These are phyloP conservation scores for Colletotrichum coccodes DNA, from an alignment of 2,329 filamentous ascomycete species.

Conservation along the genomic window DNA sequence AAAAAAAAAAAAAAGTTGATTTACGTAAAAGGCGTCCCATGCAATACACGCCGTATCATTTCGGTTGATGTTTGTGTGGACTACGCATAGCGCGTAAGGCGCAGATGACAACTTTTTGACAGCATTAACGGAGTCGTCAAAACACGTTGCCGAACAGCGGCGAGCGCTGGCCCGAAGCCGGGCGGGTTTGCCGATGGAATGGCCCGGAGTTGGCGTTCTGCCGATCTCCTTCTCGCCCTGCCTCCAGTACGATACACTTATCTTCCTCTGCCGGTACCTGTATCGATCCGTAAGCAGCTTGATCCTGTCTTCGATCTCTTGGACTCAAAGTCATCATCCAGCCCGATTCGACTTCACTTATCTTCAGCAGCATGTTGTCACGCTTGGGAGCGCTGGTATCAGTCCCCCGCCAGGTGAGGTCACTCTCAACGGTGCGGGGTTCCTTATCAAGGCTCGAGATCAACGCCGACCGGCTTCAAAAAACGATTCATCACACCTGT, in stretches of 20 bases:
- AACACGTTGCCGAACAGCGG: neutral
- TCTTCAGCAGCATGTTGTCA: neutral
- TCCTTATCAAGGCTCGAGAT: slow-evolving; percentile 37
- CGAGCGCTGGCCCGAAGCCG: neutral
- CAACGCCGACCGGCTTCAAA: slow-evolving; percentile 40
- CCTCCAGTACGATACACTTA: neutral
- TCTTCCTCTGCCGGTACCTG: too few species aligned
- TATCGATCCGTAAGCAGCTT: neutral
- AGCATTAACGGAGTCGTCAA: neutral
- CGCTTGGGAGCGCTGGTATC: neutral
- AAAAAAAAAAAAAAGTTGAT: too few species aligned
- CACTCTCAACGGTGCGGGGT: slow-evolving; percentile 10
- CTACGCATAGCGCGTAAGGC: neutral
- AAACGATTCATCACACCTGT: slow-evolving; percentile 44
- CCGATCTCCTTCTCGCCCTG: slow-evolving; percentile 8
- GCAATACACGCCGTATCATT: too few species aligned
- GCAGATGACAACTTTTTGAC: neutral
- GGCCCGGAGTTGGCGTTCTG: neutral
- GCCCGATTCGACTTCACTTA: too few species aligned
- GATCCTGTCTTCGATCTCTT: rapidly evolving
- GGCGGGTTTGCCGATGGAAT: neutral
- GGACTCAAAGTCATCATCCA: neutral
- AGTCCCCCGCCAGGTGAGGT: neutral
- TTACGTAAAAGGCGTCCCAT: too few species aligned
- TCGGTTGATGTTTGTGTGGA: too few species aligned